Conservation (phyloP, 2,329 filamentous ascomycete genomes). For the Orbilia blumenaviensis region DNA sequence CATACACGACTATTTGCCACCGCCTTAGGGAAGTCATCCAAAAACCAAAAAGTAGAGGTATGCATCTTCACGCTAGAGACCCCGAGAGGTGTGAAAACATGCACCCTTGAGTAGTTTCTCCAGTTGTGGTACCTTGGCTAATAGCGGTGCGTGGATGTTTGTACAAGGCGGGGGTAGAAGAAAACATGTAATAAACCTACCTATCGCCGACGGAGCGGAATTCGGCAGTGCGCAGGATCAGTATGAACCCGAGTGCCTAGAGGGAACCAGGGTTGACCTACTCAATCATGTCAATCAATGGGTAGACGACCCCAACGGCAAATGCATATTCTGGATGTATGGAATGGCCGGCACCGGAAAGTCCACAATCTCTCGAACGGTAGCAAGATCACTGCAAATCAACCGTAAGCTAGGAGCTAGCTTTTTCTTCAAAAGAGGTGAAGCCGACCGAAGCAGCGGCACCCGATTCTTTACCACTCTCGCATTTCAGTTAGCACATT, state of each 20-base stretch:
- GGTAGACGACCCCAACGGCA: not conserved
- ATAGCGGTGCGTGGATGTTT: too few relatives aligned
- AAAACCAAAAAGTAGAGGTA: not conserved
- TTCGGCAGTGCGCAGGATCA: conserved; percentile 55
- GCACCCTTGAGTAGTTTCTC: too few relatives aligned
- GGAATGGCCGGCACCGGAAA: conserved; percentile 57
- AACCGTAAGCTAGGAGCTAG: conserved; percentile 59
- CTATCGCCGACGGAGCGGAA: too few relatives aligned
- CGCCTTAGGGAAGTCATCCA: not conserved
- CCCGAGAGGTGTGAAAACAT: not conserved
- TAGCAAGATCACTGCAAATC: conserved; percentile 57
- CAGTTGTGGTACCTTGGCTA: too few relatives aligned
- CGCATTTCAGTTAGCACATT: not conserved
- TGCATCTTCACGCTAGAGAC: not conserved
- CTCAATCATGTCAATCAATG: conserved; percentile 47
- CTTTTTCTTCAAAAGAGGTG: conserved; percentile 57
- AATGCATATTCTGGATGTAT: conserved; percentile 57
- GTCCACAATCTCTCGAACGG: conserved; percentile 60
- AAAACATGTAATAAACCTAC: too few relatives aligned
- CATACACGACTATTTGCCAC: not conserved
- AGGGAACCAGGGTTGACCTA: conserved; percentile 55
- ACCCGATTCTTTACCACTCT: not conserved
- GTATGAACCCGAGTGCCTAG: conserved; percentile 55
- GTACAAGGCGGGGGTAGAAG: too few relatives aligned
- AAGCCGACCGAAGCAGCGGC: not conserved